These are phyloP conservation scores for Punica granatum DNA, from an alignment of 345 rosid genomes.

Conservation along the genomic window DNA sequence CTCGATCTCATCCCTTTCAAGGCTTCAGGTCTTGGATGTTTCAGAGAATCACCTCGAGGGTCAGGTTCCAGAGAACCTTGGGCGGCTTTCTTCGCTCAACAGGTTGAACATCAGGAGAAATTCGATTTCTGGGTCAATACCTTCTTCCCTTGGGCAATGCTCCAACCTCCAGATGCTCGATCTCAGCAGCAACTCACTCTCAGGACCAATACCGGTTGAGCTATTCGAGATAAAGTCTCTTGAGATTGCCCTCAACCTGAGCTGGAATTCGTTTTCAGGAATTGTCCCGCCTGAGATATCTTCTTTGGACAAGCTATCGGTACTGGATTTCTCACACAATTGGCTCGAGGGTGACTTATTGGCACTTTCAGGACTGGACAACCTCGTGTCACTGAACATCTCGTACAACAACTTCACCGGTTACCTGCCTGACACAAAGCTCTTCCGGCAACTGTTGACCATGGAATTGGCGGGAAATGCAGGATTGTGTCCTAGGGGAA, in stretches of 20 bases:
- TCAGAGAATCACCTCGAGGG: constrained; percentile 46
- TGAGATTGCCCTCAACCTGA: constrained; percentile 64
- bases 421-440: constrained; percentile 63
- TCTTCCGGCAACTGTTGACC: constrained; percentile 47
- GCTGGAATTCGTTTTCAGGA: constrained; percentile 59
- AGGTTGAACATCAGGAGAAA: constrained; percentile 44
- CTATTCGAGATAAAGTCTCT: constrained; percentile 53
- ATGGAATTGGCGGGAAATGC: constrained; percentile 51
- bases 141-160: constrained; percentile 49
- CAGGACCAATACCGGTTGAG: constrained; percentile 46
- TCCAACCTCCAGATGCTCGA: constrained; percentile 63
- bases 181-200: constrained; percentile 52
- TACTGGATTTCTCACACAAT: constrained; percentile 62
- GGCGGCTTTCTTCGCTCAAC: constrained; percentile 49
- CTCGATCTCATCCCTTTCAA: constrained; percentile 48
- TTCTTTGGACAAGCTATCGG: constrained; percentile 46
- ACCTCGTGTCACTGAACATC: constrained; percentile 62
- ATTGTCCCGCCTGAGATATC: constrained; percentile 45
- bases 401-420: constrained; percentile 78
- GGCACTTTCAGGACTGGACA: constrained; percentile 38
- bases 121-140: constrained; percentile 43
- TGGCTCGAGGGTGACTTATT: constrained; percentile 51
- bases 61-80: constrained; percentile 43
- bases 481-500: constrained; percentile 51
- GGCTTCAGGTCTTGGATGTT: constrained; percentile 60